phyloP scores from a whole-genome alignment of 1,284 basidiomycete species.

The Xerocomus tenax region DNA sequence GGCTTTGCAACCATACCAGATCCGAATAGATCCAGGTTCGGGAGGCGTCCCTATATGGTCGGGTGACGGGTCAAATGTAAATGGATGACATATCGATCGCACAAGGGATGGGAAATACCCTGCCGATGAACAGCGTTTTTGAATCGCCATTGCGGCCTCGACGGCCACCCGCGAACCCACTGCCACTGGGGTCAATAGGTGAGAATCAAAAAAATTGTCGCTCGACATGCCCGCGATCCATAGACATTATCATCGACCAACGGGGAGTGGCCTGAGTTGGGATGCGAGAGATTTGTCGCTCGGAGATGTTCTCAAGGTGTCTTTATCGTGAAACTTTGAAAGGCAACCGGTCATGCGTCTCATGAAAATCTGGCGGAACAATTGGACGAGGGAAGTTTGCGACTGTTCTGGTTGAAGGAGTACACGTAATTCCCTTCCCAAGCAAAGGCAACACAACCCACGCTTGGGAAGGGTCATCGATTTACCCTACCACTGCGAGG shows the following conservation, averaged over 20 bases:
- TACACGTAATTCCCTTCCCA: constrained; percentile 15
- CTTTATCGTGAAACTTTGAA: neutral
- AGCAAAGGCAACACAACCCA: constrained; percentile 7
- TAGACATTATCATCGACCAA: neutral
- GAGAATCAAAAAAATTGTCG: constrained; percentile 17
- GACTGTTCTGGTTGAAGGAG: neutral
- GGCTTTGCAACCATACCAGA: constrained; percentile 10
- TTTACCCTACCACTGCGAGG: too few species aligned
- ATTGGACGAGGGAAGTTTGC: too few species aligned
- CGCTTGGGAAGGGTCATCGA: neutral
- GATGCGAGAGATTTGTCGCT: constrained; percentile 18
- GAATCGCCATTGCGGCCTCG: constrained; percentile 14
- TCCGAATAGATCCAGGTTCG: constrained; percentile 20
- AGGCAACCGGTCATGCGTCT: constrained; percentile 1
- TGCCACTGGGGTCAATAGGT: neutral
- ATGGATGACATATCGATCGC: constrained; percentile 3
- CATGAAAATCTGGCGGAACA: constrained; percentile 27
- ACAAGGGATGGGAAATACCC: neutral
- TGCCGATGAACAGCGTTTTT: neutral
- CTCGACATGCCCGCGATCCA: constrained; percentile 1
- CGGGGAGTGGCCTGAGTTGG: neutral
- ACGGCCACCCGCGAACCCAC: constrained; percentile 13
- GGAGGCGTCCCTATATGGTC: constrained; percentile 9
- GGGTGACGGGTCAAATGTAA: constrained; percentile 4
- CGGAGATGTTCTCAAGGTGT: neutral